Base-by-base conservation (phyloP, 768 basidiomycete species). In the Hypholoma fasciculare region DNA sequence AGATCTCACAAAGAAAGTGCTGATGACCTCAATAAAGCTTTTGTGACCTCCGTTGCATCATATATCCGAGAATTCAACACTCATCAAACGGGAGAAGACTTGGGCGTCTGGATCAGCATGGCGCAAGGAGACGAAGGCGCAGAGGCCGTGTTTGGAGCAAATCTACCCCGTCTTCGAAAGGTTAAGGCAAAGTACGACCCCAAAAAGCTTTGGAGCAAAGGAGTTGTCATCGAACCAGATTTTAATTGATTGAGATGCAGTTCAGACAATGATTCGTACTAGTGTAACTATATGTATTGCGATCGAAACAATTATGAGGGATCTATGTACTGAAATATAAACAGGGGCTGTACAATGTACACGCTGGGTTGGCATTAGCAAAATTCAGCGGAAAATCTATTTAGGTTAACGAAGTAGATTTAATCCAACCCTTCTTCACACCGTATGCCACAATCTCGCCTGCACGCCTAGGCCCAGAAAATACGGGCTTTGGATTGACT, bases 401-500 rank as follows among this genome's bases (percentile, higher is more conserved):
- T 63, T 23, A 66, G 39, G 54, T 61, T 49, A 69, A 57, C 23
- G 38, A 30, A 36, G 60, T 73, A 57, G 64, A 56, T 55, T 70
- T 70, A 39, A 91, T 72, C 89, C 89, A 92, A 12, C 86, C 82
- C 63, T 76, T 83, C 68, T 76, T 82, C 4, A 79, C 69, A 20
- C 82, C 90, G 63, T 87, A 83, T 26, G 69, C 78, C 50, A 90
- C 75, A n/a, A 90, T 74, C 58, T 89, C 87, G 2, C 75, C 78
- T 16, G 87, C 89, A 63, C 82, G 81, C 13, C 69, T 63, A 38
- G 79, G 78, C 6, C 71, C 74, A 1, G 63, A 53, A 30, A 58
- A 44, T 26, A 58, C 54, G 20, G 60, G 47, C 38, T 62, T 69
- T 55, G 66, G 9, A 34, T 34, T 34, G 30, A 34, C 56, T 17